Base-by-base conservation (phyloP, 306 rosid genomes). In the Spatholobus suberectus region DNA sequence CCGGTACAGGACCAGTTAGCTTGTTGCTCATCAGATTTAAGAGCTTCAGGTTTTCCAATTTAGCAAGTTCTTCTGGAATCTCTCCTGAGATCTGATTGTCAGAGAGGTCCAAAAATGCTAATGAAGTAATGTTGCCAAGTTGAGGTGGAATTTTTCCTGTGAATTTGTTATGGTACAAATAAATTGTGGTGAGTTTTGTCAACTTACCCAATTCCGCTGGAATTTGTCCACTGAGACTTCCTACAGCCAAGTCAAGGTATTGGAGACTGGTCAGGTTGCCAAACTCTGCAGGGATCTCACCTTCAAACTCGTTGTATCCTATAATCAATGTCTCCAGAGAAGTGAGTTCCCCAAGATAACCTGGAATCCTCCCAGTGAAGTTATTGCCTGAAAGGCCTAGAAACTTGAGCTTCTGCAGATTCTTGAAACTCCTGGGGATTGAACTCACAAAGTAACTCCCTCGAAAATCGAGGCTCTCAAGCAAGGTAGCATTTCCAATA, bases 351-450 rank as follows among this genome's bases (percentile, higher is more conserved):
- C 98, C 97, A 3, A 96, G 83, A 65, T 84, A 88, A 52, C 70
- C 72, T 1, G 98, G 97, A 74, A 94, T 81, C 62, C 54, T 85
- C 34, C 99, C 98, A 0, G 89, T 90, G 73, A 94, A 88, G 82
- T 91, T 91, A 70, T 96, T 96, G 5, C 92, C 98, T 8, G 98
- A 92, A 68, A 96, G 95, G 76, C 97, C 98, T 69, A 96, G 86
- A 85, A 94, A 92, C 66, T 82, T 91, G 43, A 96, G 86, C 35
- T 91, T 92, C 85, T 83, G 87, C 89, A 96, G 82, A 82, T 80
- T 89, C 73, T 17, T 86, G 76, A 89, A 92, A 67, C 91, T 89
- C 32, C 34, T 12, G 0, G 99, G 99, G 51, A 96, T 85, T 65
- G 96, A 80, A 47, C 97, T 94, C 85, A 89, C 85, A 21, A 94